phyloP scores from a whole-genome alignment of 2,329 filamentous ascomycete species.

The Ophiosphaerella narmari region DNA sequence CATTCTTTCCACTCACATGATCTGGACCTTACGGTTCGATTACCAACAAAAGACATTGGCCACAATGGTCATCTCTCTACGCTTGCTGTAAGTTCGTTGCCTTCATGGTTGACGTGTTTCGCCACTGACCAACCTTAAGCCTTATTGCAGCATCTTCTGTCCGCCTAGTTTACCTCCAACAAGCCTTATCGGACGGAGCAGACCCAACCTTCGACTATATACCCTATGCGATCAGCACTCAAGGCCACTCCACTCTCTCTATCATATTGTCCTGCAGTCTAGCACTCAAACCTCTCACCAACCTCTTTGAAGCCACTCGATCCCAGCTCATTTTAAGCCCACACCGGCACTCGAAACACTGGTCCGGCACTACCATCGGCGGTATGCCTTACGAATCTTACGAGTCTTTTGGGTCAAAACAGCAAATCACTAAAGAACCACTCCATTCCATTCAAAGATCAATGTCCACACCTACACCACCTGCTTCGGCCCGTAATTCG shows the following conservation, averaged over 20 bases:
- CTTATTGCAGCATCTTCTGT: slow-evolving; percentile 25
- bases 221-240: slow-evolving; percentile 28
- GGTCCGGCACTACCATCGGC: slow-evolving; percentile 26
- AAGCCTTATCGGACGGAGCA: slow-evolving; percentile 6
- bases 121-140: slow-evolving; percentile 11
- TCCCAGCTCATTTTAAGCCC: slow-evolving; percentile 9
- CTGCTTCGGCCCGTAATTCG: slow-evolving; percentile 1
- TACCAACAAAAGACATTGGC: slow-evolving; percentile 18
- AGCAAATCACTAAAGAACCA: slow-evolving; percentile 13
- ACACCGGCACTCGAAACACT: slow-evolving; percentile 16
- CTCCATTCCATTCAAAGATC: slow-evolving; percentile 21
- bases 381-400: slow-evolving; percentile 23
- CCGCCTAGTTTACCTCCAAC: slow-evolving; percentile 25
- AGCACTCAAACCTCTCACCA: slow-evolving; percentile 22
- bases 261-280: slow-evolving; percentile 28
- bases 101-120: background rate
- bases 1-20: slow-evolving; percentile 18
- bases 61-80: slow-evolving; percentile 23
- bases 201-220: slow-evolving; percentile 25
- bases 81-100: slow-evolving; percentile 20
- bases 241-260: slow-evolving; percentile 27
- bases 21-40: slow-evolving; percentile 23
- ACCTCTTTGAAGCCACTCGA: slow-evolving; percentile 9
- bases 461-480: slow-evolving; percentile 18
- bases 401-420: slow-evolving; percentile 6